These are phyloP conservation scores for Trichosporon sp. DNA, from an alignment of 1,284 basidiomycete species.

Conservation along the genomic window DNA sequence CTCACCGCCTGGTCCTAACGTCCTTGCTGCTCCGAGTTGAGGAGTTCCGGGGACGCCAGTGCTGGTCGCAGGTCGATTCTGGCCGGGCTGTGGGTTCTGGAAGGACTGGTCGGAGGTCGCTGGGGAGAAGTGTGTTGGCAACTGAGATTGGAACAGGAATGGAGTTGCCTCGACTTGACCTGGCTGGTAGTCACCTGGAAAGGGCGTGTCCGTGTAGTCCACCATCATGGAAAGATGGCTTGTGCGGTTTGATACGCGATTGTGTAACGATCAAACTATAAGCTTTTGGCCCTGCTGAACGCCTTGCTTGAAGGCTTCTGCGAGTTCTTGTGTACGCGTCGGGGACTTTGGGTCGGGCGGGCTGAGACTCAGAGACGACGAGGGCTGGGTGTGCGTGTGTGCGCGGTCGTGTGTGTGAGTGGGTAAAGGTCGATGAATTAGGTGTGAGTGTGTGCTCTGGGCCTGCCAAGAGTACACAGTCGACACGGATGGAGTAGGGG, in stretches of 20 bases:
- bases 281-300: conserved; percentile 1
- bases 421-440: background rate
- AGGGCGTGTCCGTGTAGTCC: conserved; percentile 30
- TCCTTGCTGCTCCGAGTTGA: conserved; percentile 12
- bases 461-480: conserved; percentile 11
- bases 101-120: conserved; percentile 30
- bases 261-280: conserved; percentile 7
- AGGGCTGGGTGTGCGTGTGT: background rate
- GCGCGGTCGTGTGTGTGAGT: background rate
- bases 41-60: conserved; percentile 14
- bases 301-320: background rate
- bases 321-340: background rate
- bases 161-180: conserved; percentile 30
- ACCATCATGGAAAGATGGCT: conserved; percentile 23
- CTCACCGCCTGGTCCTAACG: conserved; percentile 9
- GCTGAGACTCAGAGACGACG: background rate
- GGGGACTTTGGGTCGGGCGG: background rate
- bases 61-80: conserved; percentile 25
- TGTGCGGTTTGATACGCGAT: conserved; percentile 16
- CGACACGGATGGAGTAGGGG: conserved; percentile 11
- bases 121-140: conserved; percentile 32
- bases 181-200: conserved; percentile 33
- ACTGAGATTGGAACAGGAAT: conserved; percentile 27
- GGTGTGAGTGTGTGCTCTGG: conserved; percentile 8
- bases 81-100: conserved; percentile 16